phyloP scores from a whole-genome alignment of 768 basidiomycete genomes.

The Kwoniella sp. region DNA sequence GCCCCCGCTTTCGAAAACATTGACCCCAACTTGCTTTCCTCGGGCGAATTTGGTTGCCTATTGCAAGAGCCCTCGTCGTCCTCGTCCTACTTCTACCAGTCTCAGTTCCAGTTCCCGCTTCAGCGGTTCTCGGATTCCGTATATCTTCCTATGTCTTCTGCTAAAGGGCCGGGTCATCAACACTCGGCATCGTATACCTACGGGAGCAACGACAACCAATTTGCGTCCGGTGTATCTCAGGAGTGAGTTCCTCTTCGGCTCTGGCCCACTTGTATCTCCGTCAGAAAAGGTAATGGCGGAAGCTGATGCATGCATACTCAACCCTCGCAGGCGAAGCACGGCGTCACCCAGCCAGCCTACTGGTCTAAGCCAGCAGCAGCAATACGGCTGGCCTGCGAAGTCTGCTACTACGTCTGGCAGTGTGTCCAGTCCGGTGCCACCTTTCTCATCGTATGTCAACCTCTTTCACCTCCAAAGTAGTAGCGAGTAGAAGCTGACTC shows the following conservation, averaged over 20 bases:
- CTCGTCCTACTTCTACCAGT: not conserved
- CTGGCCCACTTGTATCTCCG: not conserved
- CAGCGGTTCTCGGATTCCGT: not conserved
- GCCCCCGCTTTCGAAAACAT: not conserved
- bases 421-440: conserved; percentile 4
- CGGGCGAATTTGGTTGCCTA: not conserved
- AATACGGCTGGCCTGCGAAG: conserved; percentile 12
- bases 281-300: not conserved
- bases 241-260: conserved; percentile 8
- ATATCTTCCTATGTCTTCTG: conserved; percentile 14
- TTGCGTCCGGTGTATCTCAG: conserved; percentile 22
- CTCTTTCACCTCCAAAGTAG: not conserved
- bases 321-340: conserved; percentile 20
- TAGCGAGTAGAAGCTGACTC: not conserved
- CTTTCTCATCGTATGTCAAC: not conserved
- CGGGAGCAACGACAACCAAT: conserved; percentile 15
- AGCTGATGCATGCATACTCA: not conserved
- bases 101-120: not conserved
- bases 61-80: not conserved
- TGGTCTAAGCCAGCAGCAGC: not conserved
- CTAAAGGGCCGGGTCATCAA: conserved; percentile 13
- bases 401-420: not conserved
- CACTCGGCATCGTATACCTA: conserved; percentile 26
- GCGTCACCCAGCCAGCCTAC: conserved; percentile 11
- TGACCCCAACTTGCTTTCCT: not conserved